Evolutionary conservation across 257 asterid species (phyloP).

Genomic region (Capsicum pubescens): DNA sequence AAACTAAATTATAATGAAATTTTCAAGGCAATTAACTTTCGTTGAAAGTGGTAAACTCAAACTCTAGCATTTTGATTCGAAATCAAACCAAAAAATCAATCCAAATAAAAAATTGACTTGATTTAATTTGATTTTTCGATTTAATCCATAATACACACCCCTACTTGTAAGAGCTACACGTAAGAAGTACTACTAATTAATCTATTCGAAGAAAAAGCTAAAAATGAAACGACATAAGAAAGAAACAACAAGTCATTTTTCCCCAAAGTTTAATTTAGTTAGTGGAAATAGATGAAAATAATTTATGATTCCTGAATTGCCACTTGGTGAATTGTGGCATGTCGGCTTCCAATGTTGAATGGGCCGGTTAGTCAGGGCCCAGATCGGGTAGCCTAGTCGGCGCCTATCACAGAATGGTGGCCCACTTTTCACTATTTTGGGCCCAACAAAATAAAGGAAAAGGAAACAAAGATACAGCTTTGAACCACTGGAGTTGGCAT

Average conservation of each 20-base stretch:
- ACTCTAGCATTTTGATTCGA: too few relatives aligned
- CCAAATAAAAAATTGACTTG: too few relatives aligned
- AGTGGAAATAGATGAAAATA: background rate
- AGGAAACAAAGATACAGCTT: too few relatives aligned
- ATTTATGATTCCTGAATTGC: background rate
- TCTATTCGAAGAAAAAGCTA: too few relatives aligned
- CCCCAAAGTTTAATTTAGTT: background rate
- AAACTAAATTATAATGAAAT: too few relatives aligned
- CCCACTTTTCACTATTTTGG: background rate
- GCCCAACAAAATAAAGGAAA: background rate
- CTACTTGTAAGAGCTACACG: background rate
- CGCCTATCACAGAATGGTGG: background rate
- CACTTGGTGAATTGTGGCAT: conserved; percentile 1
- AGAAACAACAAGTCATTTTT: background rate
- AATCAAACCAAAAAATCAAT: too few relatives aligned
- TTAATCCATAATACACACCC: too few relatives aligned
- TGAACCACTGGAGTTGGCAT: too few relatives aligned
- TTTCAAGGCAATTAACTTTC: too few relatives aligned
- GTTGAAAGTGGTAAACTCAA: too few relatives aligned
- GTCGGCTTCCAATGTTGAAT: background rate
- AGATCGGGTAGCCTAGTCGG: background rate
- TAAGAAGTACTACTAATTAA: too few relatives aligned
- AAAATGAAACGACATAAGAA: background rate
- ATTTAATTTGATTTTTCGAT: too few relatives aligned
- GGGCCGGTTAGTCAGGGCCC: conserved; percentile 9